These are phyloP conservation scores for Ligustrum vulgare DNA, from an alignment of 257 asterid genomes.

Conservation along the genomic window DNA sequence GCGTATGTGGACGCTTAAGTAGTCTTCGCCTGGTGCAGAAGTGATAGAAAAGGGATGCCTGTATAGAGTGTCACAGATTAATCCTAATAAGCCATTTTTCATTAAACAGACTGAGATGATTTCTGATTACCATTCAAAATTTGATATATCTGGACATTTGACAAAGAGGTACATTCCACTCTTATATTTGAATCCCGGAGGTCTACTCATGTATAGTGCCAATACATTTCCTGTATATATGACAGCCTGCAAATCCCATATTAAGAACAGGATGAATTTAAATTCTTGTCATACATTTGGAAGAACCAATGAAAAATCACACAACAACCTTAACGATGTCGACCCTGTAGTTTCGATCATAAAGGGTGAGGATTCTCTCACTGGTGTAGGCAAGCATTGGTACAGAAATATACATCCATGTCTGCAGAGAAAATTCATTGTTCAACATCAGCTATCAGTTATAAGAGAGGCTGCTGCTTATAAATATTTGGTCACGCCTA, in stretches of 20 bases:
- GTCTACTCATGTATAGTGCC: conserved; percentile 83
- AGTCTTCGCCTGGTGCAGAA: conserved; percentile 89
- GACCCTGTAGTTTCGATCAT: conserved; percentile 58
- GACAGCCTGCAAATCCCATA: conserved; percentile 58
- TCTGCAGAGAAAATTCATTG: conserved; percentile 37
- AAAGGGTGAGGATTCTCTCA: conserved; percentile 65
- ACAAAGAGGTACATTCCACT: conserved; percentile 97
- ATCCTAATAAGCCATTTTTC: background rate
- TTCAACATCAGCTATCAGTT: background rate
- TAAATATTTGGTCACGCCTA: background rate
- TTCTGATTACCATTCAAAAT: conserved; percentile 67
- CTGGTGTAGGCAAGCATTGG: conserved; percentile 59
- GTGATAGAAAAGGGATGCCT: conserved; percentile 99
- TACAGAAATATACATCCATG: conserved; percentile 81
- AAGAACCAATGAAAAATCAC: conserved; percentile 3
- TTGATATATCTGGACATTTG: conserved; percentile 77
- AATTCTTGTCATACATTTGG: background rate
- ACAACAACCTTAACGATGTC: conserved; percentile 59
- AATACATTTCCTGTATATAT: conserved; percentile 84
- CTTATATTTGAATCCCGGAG: conserved; percentile 79
- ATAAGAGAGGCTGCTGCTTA: background rate
- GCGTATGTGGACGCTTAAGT: conserved; percentile 80
- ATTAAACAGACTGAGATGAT: background rate
- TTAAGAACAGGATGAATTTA: background rate
- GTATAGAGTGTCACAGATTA: conserved; percentile 16